Evolutionary conservation across 805 yeast species (phyloP).

Genomic region (Yarrowia sp.): DNA sequence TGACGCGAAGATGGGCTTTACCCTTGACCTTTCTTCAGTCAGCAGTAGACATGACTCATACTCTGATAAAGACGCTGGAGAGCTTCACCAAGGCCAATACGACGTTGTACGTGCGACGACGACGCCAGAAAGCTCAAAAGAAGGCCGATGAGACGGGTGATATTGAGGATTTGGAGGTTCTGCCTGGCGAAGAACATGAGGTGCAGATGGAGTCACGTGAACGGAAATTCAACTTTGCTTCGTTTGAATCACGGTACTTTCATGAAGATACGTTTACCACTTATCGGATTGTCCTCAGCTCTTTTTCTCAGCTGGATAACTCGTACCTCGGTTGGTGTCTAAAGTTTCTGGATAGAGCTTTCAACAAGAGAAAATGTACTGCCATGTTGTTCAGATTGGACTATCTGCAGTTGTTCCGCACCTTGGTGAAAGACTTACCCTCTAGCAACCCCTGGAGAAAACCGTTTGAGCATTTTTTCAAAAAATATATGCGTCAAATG

Average conservation of each 20-base stretch:
- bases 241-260: slow-evolving; percentile 48
- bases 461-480: slow-evolving; percentile 64
- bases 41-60: slow-evolving; percentile 62
- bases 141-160: slow-evolving; percentile 30
- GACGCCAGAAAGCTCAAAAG: slow-evolving; percentile 41
- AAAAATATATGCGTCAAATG: slow-evolving; percentile 61
- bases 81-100: slow-evolving; percentile 58
- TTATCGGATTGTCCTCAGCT: slow-evolving; percentile 29
- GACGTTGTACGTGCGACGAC: slow-evolving; percentile 48
- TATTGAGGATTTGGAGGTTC: slow-evolving; percentile 29
- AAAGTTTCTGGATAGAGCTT: slow-evolving; percentile 11
- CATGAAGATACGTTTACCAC: slow-evolving; percentile 57
- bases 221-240: slow-evolving; percentile 48
- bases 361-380: slow-evolving; percentile 50
- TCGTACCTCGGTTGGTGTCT: slow-evolving; percentile 11
- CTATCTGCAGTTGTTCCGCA: slow-evolving; percentile 58
- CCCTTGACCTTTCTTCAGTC: slow-evolving; percentile 61
- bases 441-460: slow-evolving; percentile 46
- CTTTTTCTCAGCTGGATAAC: slow-evolving; percentile 2
- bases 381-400: slow-evolving; percentile 64
- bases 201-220: slow-evolving; percentile 42
- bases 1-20: slow-evolving; percentile 65
- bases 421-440: slow-evolving; percentile 52
- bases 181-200: slow-evolving; percentile 36
- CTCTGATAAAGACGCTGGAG: slow-evolving; percentile 66